Conservation (phyloP, 2,329 filamentous ascomycete genomes). For the Knufia petricola region DNA sequence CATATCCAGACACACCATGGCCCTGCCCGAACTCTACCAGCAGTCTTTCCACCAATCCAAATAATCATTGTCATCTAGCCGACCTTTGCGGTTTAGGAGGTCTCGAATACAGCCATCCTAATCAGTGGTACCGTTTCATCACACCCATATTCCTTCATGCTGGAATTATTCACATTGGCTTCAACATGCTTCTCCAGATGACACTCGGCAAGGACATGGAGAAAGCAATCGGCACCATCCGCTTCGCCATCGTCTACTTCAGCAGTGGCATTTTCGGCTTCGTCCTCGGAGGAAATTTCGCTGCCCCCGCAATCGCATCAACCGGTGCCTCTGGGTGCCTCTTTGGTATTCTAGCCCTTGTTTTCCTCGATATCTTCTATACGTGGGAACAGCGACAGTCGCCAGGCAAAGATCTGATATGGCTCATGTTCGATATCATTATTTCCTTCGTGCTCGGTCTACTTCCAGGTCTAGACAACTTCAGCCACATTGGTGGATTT, state of each 20-base stretch:
- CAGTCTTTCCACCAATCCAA: slow-evolving; percentile 37
- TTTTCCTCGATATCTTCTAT: slow-evolving; percentile 81
- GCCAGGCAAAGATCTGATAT: slow-evolving; percentile 75
- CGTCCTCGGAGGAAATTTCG: slow-evolving; percentile 88
- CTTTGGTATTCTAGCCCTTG: slow-evolving; percentile 85
- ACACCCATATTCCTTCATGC: slow-evolving; percentile 91
- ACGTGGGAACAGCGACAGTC: slow-evolving; percentile 72
- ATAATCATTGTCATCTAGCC: slow-evolving; percentile 60
- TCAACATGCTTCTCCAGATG: slow-evolving; percentile 87
- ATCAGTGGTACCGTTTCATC: slow-evolving; percentile 98
- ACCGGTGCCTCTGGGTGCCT: slow-evolving; percentile 83
- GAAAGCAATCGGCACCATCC: slow-evolving; percentile 72
- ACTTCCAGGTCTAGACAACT: slow-evolving; percentile 89
- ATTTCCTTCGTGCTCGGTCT: slow-evolving; percentile 90
- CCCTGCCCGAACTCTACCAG: slow-evolving; percentile 74
- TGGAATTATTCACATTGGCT: slow-evolving; percentile 86
- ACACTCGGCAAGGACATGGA: slow-evolving; percentile 91
- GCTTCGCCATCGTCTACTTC: slow-evolving; percentile 84
- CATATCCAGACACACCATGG: slow-evolving; percentile 38
- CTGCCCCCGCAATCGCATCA: slow-evolving; percentile 68
- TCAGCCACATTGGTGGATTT: slow-evolving; percentile 93
- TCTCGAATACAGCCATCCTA: slow-evolving; percentile 63
- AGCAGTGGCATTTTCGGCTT: slow-evolving; percentile 90
- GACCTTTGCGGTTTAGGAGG: slow-evolving; percentile 76
- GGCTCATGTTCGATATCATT: slow-evolving; percentile 72